phyloP scores from a whole-genome alignment of 1,284 basidiomycete species.

The Pseudozyma thailandica region DNA sequence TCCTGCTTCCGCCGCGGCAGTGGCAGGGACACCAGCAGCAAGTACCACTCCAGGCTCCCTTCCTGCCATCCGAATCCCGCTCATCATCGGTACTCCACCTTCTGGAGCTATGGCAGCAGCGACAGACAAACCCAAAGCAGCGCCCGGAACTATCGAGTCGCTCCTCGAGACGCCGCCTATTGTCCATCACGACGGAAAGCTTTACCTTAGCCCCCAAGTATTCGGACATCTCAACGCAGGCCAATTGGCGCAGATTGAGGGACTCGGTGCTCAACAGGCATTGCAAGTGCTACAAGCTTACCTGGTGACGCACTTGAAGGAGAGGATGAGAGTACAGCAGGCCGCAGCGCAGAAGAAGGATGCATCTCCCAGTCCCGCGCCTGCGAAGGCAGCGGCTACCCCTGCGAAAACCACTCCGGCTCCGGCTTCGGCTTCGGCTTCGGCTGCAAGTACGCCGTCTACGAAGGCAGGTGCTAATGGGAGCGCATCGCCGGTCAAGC shows the following conservation, averaged over 20 bases:
- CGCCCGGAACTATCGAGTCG: slow-evolving; percentile 62
- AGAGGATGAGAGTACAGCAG: slow-evolving; percentile 73
- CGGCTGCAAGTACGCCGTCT: background rate
- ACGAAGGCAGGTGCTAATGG: slow-evolving; percentile 13
- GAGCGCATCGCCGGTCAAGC: slow-evolving; percentile 8
- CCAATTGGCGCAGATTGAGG: slow-evolving; percentile 80
- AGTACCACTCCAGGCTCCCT: slow-evolving; percentile 20
- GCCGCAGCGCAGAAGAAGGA: slow-evolving; percentile 48
- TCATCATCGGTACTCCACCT: slow-evolving; percentile 75
- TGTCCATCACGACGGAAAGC: slow-evolving; percentile 82
- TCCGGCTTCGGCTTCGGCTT: background rate
- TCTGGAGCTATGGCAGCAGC: slow-evolving; percentile 66
- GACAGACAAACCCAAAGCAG: slow-evolving; percentile 60
- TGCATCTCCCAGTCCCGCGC: background rate
- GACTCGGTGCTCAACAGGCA: slow-evolving; percentile 83
- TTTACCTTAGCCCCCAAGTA: slow-evolving; percentile 84
- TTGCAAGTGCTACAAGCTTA: slow-evolving; percentile 83
- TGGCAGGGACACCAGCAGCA: slow-evolving; percentile 11
- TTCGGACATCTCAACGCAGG: slow-evolving; percentile 81
- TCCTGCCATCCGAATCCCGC: slow-evolving; percentile 70
- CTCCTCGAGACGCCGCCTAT: slow-evolving; percentile 75
- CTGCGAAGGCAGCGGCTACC: slow-evolving; percentile 13
- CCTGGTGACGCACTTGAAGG: slow-evolving; percentile 85
- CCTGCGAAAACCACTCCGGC: slow-evolving; percentile 3
- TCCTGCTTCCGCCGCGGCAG: slow-evolving; percentile 10